Evolutionary conservation across 495 filamentous ascomycete genomes (phyloP).

Genomic region (Tuber borchii): DNA sequence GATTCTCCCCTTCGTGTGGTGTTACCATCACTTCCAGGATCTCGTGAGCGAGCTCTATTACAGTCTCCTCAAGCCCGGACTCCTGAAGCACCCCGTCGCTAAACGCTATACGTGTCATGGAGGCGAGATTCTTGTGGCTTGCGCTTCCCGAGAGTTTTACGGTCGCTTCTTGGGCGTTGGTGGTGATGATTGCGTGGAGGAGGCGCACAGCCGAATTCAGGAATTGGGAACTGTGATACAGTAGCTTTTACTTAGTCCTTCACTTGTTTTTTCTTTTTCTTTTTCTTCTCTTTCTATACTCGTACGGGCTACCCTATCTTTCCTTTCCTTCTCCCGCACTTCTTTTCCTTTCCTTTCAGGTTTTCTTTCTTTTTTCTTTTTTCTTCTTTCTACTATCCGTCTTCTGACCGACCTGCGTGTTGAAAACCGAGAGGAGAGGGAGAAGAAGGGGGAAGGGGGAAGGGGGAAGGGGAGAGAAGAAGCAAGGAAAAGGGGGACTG

Average conservation of each 20-base stretch:
- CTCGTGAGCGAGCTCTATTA: conserved; percentile 58
- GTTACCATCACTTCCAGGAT: conserved; percentile 60
- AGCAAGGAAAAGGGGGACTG: conserved; percentile 8
- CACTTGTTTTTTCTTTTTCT: background rate
- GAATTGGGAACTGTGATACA: conserved; percentile 43
- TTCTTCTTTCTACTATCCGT: conserved; percentile 4
- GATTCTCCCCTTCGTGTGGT: conserved; percentile 63
- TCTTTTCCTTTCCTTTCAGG: background rate
- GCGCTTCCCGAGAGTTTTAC: conserved; percentile 53
- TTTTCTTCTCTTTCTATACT: background rate
- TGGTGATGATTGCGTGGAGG: conserved; percentile 54
- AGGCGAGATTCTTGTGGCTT: conserved; percentile 58
- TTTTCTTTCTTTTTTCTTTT: background rate
- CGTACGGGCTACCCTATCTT: background rate
- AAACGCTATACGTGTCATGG: conserved; percentile 62
- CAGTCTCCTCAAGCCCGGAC: conserved; percentile 59
- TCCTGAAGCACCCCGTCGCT: conserved; percentile 58
- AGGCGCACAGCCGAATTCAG: conserved; percentile 60
- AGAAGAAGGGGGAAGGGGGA: background rate
- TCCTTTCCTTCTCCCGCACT: conserved; percentile 12
- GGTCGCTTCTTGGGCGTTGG: conserved; percentile 49
- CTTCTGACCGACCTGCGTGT: conserved; percentile 8
- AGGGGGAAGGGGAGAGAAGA: background rate
- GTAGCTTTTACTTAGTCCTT: background rate
- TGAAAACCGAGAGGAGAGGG: background rate